Evolutionary conservation across 768 basidiomycete genomes (phyloP).

Genomic region (Antrodiella citrinella): DNA sequence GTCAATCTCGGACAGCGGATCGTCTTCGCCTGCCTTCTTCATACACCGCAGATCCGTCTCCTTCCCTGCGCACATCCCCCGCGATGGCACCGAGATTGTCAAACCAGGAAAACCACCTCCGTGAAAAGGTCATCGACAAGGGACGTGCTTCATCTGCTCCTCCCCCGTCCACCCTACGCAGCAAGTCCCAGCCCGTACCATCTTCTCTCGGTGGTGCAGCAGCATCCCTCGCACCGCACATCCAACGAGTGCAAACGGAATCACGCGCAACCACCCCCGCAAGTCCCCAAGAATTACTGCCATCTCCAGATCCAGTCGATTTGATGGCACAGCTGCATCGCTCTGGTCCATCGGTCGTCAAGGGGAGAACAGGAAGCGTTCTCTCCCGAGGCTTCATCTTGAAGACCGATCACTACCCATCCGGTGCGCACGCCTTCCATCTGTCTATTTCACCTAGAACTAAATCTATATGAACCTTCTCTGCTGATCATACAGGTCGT

Average conservation of each 20-base stretch:
- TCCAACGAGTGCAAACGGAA: neutral
- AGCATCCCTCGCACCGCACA: neutral
- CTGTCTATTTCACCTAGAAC: neutral
- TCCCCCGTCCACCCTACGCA: neutral
- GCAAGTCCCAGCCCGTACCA: neutral
- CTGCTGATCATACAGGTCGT: slow-evolving; percentile 60
- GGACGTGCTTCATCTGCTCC: neutral
- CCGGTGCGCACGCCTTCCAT: slow-evolving; percentile 32
- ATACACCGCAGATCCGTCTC: too few species aligned
- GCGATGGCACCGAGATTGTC: too few species aligned
- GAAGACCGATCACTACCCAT: slow-evolving; percentile 88
- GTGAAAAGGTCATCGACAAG: too few species aligned
- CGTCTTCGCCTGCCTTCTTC: too few species aligned
- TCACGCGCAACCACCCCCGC: neutral
- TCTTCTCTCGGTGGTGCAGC: neutral
- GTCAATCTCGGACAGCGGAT: too few species aligned
- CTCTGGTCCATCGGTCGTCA: slow-evolving; percentile 69
- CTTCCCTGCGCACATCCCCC: too few species aligned
- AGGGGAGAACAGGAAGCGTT: slow-evolving; percentile 77
- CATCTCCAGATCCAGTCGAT: slow-evolving; percentile 35
- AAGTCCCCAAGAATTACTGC: neutral
- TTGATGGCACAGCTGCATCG: slow-evolving; percentile 55
- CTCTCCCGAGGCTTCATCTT: slow-evolving; percentile 85
- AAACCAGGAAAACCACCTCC: too few species aligned
- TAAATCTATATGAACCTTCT: neutral